Percentiles rank a stretch among this genome's conserved stretches.
Evolutionary conservation across 2,329 filamentous ascomycete genomes (phyloP).

Genomic region (Sclerotiophoma versabilis): DNA sequence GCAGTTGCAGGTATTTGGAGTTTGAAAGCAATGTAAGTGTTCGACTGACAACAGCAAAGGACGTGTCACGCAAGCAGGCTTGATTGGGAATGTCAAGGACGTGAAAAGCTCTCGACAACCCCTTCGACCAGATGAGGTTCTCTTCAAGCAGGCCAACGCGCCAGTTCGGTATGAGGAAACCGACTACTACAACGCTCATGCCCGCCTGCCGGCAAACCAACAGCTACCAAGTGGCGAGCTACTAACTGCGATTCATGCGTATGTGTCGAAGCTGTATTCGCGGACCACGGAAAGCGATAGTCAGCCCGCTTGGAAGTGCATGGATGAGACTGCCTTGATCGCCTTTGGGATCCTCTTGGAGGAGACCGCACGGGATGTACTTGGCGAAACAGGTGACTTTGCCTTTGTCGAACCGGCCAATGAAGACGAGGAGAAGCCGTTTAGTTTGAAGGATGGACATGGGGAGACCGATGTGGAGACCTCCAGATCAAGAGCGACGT

Average conservation of each 20-base stretch:
- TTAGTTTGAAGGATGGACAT: conserved; percentile 2
- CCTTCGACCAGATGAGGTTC: conserved; percentile 72
- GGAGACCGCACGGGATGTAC: conserved; percentile 67
- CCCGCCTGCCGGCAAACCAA: conserved; percentile 59
- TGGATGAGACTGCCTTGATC: conserved; percentile 81
- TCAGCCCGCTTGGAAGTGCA: conserved; percentile 61
- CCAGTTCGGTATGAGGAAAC: conserved; percentile 73
- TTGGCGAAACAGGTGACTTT: conserved; percentile 72
- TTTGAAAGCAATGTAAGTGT: background rate
- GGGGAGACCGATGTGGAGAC: background rate
- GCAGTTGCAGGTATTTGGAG: conserved; percentile 68
- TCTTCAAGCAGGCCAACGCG: conserved; percentile 71
- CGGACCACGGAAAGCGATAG: conserved; percentile 24
- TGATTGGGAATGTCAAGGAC: conserved; percentile 55
- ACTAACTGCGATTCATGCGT: conserved; percentile 72
- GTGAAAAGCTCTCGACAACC: conserved; percentile 45
- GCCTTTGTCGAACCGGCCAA: conserved; percentile 69
- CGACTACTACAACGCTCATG: conserved; percentile 74
- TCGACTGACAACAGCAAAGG: conserved; percentile 19
- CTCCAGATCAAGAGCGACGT: background rate
- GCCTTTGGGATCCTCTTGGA: conserved; percentile 78
- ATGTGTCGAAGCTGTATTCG: conserved; percentile 71
- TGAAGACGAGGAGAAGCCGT: conserved; percentile 26
- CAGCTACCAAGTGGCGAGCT: conserved; percentile 73
- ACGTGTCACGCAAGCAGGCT: conserved; percentile 31